A percentile compares a stretch with the other conserved stretches of the same genome.
Conservation (phyloP, 768 basidiomycete species). For the Mycena pura region DNA sequence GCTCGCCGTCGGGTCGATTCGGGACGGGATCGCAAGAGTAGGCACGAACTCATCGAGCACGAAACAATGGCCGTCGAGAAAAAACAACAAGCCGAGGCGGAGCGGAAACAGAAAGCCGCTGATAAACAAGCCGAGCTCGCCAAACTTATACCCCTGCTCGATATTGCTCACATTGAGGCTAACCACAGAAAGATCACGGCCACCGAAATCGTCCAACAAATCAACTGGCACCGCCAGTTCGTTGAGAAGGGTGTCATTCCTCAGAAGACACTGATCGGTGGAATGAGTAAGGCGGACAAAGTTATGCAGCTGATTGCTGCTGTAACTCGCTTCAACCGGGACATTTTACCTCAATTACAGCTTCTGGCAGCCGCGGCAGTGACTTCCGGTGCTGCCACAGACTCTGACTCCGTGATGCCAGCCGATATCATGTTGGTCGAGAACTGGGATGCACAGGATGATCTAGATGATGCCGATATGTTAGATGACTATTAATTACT, state of each 20-base stretch:
- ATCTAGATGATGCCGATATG: background rate
- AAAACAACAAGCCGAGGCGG: background rate
- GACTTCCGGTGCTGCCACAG: background rate
- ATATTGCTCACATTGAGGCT: background rate
- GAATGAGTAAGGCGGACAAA: constrained; percentile 1
- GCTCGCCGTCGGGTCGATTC: background rate
- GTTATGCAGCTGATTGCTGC: background rate
- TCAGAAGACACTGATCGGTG: background rate
- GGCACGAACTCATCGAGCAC: background rate
- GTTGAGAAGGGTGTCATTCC: background rate
- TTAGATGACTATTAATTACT: no score
- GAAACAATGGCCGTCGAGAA: background rate
- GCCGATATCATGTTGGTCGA: background rate
- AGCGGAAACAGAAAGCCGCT: background rate
- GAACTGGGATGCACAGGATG: background rate
- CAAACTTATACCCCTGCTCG: background rate
- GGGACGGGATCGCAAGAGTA: background rate
- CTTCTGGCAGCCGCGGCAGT: background rate
- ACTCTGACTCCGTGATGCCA: background rate
- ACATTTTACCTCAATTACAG: background rate
- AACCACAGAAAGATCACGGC: background rate
- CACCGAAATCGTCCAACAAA: background rate
- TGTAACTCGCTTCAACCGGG: background rate
- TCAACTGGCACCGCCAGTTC: constrained; percentile 10
- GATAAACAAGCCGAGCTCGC: background rate